Evolutionary conservation across 345 rosid species (phyloP).

Genomic region (Hevea brasiliensis): DNA sequence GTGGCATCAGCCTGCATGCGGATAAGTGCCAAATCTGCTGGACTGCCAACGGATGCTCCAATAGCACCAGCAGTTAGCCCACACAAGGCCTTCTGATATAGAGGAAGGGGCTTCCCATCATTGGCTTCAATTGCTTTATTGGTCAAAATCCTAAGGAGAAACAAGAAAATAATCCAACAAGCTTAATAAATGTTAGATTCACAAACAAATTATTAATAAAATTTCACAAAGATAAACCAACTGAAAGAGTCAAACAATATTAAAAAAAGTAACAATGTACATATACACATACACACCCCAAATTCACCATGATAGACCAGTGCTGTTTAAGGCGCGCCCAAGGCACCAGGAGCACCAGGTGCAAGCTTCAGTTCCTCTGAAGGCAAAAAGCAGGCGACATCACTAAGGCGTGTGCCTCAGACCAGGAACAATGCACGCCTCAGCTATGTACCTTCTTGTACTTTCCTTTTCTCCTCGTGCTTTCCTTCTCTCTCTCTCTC

Average conservation of each 20-base stretch:
- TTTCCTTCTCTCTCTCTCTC: no score
- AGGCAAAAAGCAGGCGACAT: no score
- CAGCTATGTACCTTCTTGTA: no score
- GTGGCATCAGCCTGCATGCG: slow-evolving; percentile 99
- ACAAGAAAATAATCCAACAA: slow-evolving; percentile 3
- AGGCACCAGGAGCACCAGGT: no score
- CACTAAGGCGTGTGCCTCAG: no score
- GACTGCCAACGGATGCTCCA: slow-evolving; percentile 88
- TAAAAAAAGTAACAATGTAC: not conserved
- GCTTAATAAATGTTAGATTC: not conserved
- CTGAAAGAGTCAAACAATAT: not conserved
- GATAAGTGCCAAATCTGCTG: slow-evolving; percentile 95
- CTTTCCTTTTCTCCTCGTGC: no score
- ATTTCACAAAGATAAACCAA: not conserved
- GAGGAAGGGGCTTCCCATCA: slow-evolving; percentile 94
- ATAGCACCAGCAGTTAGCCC: slow-evolving; percentile 99
- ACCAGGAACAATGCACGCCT: no score
- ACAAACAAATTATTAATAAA: not conserved
- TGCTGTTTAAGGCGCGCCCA: not conserved
- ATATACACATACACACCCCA: not conserved
- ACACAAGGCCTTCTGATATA: slow-evolving; percentile 94
- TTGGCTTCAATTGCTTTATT: slow-evolving; percentile 83
- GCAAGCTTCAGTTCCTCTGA: no score
- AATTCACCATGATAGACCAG: not conserved
- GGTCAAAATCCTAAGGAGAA: slow-evolving; percentile 67